These are phyloP conservation scores for Westerdykella sp. DNA, from an alignment of 2,329 filamentous ascomycete species.

Conservation along the genomic window DNA sequence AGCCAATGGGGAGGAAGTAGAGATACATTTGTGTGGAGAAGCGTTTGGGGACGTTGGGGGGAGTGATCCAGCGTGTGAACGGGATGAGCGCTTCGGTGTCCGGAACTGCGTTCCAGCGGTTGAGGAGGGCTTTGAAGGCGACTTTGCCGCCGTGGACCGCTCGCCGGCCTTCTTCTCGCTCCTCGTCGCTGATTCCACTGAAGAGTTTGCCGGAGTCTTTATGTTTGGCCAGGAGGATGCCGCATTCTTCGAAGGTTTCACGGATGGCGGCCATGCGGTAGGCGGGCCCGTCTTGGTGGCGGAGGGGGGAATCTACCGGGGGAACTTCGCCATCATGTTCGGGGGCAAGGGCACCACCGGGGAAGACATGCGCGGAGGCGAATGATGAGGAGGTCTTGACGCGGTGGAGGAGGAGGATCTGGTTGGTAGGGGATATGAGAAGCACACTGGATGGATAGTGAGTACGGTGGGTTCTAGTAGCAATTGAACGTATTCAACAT, in stretches of 20 bases:
- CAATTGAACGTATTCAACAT: slow-evolving; percentile 6
- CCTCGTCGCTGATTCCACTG: slow-evolving; percentile 50
- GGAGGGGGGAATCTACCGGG: slow-evolving; percentile 43
- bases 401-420: slow-evolving; percentile 81
- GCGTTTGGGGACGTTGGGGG: slow-evolving; percentile 61
- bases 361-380: slow-evolving; percentile 89
- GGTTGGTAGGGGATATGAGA: slow-evolving; percentile 77
- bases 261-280: slow-evolving; percentile 81
- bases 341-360: slow-evolving; percentile 75
- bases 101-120: slow-evolving; percentile 50
- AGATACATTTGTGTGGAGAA: slow-evolving; percentile 98
- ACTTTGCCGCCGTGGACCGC: slow-evolving; percentile 61
- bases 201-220: slow-evolving; percentile 52
- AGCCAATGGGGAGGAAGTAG: slow-evolving; percentile 67
- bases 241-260: slow-evolving; percentile 93
- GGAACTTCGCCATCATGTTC: slow-evolving; percentile 66
- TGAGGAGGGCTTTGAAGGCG: slow-evolving; percentile 62
- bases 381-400: slow-evolving; percentile 79
- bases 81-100: slow-evolving; percentile 67
- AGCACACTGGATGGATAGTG: slow-evolving; percentile 55
- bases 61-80: slow-evolving; percentile 91
- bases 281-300: slow-evolving; percentile 64
- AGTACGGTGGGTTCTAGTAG: neutral
- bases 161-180: slow-evolving; percentile 60
- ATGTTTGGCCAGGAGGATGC: slow-evolving; percentile 66